These are phyloP conservation scores for Huntiella savannae DNA, from an alignment of 2,329 filamentous ascomycete species.

Conservation along the genomic window DNA sequence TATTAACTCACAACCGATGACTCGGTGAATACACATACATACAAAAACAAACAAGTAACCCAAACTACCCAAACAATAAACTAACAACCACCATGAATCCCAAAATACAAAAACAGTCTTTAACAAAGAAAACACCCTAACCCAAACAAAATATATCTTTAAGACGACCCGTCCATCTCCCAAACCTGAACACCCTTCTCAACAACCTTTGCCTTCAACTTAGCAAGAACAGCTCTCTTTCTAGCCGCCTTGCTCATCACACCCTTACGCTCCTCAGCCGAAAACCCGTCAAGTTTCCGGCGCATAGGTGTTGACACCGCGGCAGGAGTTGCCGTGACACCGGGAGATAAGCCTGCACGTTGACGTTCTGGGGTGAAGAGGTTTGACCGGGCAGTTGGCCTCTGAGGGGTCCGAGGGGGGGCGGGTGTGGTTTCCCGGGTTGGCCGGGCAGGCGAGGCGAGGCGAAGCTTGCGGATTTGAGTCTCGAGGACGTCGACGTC, in stretches of 20 bases:
- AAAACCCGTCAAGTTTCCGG: constrained; percentile 44
- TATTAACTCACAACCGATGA: background rate
- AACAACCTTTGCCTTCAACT: constrained; percentile 30
- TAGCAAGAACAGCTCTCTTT: constrained; percentile 32
- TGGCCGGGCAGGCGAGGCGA: constrained; percentile 20
- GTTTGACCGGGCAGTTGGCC: constrained; percentile 17
- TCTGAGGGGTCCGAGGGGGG: constrained; percentile 22
- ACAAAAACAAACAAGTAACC: background rate
- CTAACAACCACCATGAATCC: background rate
- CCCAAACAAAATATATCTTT: constrained; percentile 11
- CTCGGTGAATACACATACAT: background rate
- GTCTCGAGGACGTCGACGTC: constrained; percentile 82
- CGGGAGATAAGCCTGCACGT: constrained; percentile 14
- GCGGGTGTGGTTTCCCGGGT: constrained; percentile 1
- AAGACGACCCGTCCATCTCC: constrained; percentile 30
- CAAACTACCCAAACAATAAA: background rate
- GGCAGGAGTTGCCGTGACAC: constrained; percentile 15
- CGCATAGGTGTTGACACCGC: constrained; percentile 2
- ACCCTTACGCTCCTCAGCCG: constrained; percentile 35
- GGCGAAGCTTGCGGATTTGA: constrained; percentile 56
- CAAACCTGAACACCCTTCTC: constrained; percentile 31
- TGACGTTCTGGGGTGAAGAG: constrained; percentile 16
- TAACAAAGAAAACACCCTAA: background rate
- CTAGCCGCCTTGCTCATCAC: constrained; percentile 35
- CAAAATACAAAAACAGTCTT: constrained; percentile 2